Evolutionary conservation across 1,139 yeast genomes (phyloP), one percentile per base, ranked within the genome.

Genomic region (Saccharomyces uvarum): DNA sequence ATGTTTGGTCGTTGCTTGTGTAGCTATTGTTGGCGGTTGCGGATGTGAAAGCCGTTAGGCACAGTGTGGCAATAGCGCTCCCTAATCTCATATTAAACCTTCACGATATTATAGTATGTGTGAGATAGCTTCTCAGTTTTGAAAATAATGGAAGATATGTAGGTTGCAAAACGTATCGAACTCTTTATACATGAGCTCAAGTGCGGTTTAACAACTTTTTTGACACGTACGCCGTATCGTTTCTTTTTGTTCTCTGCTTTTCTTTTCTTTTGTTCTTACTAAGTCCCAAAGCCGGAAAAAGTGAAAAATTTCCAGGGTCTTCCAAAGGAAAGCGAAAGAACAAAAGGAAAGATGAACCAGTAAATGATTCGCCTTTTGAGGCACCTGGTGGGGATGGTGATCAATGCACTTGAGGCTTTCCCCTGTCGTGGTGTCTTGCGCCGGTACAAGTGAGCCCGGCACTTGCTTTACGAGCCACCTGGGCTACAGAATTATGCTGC

Each of bases 311-410:
- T 38, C 44, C 24, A 38, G 44, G 44, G 44, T 38, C 44, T 38
- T 38, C 24, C 11, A 38, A 16, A 16, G 44, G 19, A 19, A 38
- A 38, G 24, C 44, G n/a, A 38, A 38, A 38, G 24, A 6, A 38
- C 24, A 16, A 16, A 38, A 19, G 44, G 24, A 65, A 38, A 38
- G 5, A 19, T 13, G 26, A 19, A 13, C 21, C 21, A 9, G n/a
- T 19, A 11, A n/a, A n/a, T 38, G 13, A 21, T 9, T 8, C 42
- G 16, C 4, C 9, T 28, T 28, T 9, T 8, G 9, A 13, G 31
- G 11, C 31, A 24, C 26, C 4, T 24, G 26, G 26, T 24, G 4
- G 26, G 6, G 26, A 24, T 24, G 26, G 4, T 24, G 26, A 5
- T 24, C 26, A 5, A 24, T 24, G 26, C 6, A 4, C 26, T 24